phyloP scores from a whole-genome alignment of 2,329 filamentous ascomycete species.

The Cercospora sp. region DNA sequence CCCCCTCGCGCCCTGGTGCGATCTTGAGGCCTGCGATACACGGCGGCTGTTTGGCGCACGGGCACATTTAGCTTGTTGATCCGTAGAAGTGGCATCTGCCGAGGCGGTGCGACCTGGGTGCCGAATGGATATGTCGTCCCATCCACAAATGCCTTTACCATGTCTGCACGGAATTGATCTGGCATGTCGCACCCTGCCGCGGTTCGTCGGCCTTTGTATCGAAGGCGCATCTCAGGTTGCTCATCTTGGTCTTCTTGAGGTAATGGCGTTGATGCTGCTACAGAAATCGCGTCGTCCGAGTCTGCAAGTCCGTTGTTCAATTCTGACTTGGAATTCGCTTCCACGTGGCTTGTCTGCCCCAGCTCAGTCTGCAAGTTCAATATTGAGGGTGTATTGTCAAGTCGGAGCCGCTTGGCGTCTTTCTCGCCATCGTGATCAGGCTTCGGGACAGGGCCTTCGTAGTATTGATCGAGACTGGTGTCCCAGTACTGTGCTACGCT shows the following conservation, averaged over 20 bases:
- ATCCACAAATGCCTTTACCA: constrained; percentile 58
- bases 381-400: constrained; percentile 22
- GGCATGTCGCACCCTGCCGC: constrained; percentile 61
- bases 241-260: constrained; percentile 5
- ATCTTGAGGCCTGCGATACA: constrained; percentile 56
- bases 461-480: constrained; percentile 58
- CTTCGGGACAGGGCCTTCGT: constrained; percentile 35
- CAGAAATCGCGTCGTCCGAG: background rate
- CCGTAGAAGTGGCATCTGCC: constrained; percentile 48
- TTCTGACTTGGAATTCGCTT: background rate
- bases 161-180: constrained; percentile 57
- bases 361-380: constrained; percentile 14
- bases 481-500: constrained; percentile 65
- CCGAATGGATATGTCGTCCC: constrained; percentile 60
- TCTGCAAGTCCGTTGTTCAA: background rate
- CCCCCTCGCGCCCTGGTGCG: constrained; percentile 55
- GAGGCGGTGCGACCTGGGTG: constrained; percentile 53
- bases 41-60: constrained; percentile 57
- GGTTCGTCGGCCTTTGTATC: constrained; percentile 61
- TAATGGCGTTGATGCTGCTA: constrained; percentile 4
- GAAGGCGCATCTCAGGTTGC: constrained; percentile 22
- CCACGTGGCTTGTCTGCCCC: background rate
- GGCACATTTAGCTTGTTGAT: constrained; percentile 53
- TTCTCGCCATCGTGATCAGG: constrained; percentile 23
- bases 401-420: constrained; percentile 32